A percentile compares a stretch with the other conserved stretches of the same genome.
Conservation (phyloP, 208 protist species). For the Leishmania amazonensis region DNA sequence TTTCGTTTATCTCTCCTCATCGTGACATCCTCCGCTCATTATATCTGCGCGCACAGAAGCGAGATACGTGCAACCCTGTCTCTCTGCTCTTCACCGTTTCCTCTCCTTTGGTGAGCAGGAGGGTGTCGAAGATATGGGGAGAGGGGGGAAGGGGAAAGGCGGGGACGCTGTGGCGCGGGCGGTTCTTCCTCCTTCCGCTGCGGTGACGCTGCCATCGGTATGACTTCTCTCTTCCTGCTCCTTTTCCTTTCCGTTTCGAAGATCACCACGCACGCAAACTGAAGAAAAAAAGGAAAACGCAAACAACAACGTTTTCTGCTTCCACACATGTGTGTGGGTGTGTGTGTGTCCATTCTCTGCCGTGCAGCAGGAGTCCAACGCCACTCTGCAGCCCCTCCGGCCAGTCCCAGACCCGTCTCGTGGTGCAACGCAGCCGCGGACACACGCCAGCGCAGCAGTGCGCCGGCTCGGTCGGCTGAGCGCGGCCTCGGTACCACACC, state of each 20-base stretch:
- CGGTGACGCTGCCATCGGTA: background rate
- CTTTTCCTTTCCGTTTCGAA: background rate
- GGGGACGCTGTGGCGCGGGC: background rate
- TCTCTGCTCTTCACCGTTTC: too few relatives aligned
- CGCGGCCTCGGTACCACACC: background rate
- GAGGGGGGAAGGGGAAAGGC: background rate
- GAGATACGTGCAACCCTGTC: background rate
- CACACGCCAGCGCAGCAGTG: background rate
- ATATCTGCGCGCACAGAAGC: background rate
- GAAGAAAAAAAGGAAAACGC: background rate
- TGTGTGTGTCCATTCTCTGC: background rate
- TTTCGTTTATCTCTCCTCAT: background rate
- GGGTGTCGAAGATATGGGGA: too few relatives aligned
- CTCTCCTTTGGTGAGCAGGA: background rate
- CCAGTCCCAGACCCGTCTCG: background rate
- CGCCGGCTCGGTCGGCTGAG: background rate
- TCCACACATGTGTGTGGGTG: background rate
- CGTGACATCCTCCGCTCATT: background rate
- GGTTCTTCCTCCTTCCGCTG: background rate
- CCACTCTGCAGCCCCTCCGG: background rate
- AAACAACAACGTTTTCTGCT: background rate
- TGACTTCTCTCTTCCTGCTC: background rate
- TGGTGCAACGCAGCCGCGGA: background rate
- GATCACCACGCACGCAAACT: background rate
- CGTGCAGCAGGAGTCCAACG: background rate